A percentile compares a stretch with the other conserved stretches of the same genome.
Conservation (phyloP, 768 basidiomycete genomes). For the Trametes cingulata region DNA sequence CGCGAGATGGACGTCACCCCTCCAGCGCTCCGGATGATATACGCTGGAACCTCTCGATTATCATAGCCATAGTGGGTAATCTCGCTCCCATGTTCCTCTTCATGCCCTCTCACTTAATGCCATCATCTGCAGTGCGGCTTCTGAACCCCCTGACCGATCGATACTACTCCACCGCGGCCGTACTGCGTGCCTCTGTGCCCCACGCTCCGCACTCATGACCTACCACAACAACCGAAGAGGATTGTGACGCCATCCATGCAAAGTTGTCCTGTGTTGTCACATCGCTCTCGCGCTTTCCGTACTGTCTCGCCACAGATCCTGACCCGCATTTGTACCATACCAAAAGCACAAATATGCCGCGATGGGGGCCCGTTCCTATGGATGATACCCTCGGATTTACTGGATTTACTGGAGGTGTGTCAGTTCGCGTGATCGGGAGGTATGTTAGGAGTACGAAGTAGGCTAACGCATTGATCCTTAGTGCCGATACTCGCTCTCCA, state of each 20-base stretch:
- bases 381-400: not conserved
- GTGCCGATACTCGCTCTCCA: no score
- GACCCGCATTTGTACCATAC: not conserved
- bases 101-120: not conserved
- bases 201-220: not conserved
- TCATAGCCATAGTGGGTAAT: constrained; percentile 14
- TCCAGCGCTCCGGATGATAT: constrained; percentile 17
- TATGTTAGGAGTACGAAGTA: no score
- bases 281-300: constrained; percentile 15
- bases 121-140: not conserved
- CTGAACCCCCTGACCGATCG: not conserved
- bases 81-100: not conserved
- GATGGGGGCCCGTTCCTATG: not conserved
- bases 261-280: not conserved
- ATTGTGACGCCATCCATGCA: constrained; percentile 6
- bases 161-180: not conserved
- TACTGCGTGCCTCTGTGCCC: not conserved
- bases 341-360: not conserved
- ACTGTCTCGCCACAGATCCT: not conserved
- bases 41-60: constrained; percentile 10
- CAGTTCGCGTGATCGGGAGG: not conserved
- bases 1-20: constrained; percentile 17
- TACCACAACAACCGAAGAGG: constrained; percentile 1
- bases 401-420: not conserved
- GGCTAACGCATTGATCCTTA: not conserved